Evolutionary conservation across 1,284 basidiomycete species (phyloP).

Genomic region (Earliella scabrosa): DNA sequence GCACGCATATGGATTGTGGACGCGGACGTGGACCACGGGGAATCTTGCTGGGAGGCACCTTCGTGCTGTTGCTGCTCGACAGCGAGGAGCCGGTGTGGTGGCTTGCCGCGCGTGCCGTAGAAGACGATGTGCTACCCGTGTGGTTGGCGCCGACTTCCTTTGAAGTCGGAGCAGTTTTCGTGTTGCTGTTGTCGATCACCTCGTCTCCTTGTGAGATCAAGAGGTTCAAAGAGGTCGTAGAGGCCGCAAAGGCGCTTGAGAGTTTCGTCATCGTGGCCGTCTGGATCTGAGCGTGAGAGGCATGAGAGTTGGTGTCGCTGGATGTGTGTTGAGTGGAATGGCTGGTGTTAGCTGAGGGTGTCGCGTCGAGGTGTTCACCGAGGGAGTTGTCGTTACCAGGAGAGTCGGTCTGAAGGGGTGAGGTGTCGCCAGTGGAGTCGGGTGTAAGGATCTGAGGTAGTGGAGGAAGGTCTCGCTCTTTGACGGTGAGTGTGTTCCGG

Average conservation of each 20-base stretch:
- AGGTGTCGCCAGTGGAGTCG: slow-evolving; percentile 11
- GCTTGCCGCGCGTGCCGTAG: not conserved
- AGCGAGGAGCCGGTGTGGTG: slow-evolving; percentile 19
- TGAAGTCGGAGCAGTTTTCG: not conserved
- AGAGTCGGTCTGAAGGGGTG: not conserved
- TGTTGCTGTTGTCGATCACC: not conserved
- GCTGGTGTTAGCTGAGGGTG: slow-evolving; percentile 24
- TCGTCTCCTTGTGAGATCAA: slow-evolving; percentile 7
- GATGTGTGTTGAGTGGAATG: slow-evolving; percentile 25
- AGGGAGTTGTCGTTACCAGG: slow-evolving; percentile 6
- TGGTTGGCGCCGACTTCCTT: not conserved
- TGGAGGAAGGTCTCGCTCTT: slow-evolving; percentile 26
- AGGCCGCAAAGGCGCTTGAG: slow-evolving; percentile 24
- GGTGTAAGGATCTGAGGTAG: slow-evolving; percentile 7
- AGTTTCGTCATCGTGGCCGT: slow-evolving; percentile 31
- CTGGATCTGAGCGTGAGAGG: slow-evolving; percentile 30
- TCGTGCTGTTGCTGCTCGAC: slow-evolving; percentile 11
- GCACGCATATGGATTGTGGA: slow-evolving; percentile 12
- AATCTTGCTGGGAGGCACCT: slow-evolving; percentile 20
- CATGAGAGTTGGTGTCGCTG: slow-evolving; percentile 26
- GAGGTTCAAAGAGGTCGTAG: slow-evolving; percentile 28
- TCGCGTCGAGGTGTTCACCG: slow-evolving; percentile 17
- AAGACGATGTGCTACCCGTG: slow-evolving; percentile 1
- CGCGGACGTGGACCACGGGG: slow-evolving; percentile 32
- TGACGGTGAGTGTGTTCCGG: slow-evolving; percentile 28